These are phyloP conservation scores for Hypoxylon rickii DNA, from an alignment of 495 filamentous ascomycete genomes.

Conservation along the genomic window DNA sequence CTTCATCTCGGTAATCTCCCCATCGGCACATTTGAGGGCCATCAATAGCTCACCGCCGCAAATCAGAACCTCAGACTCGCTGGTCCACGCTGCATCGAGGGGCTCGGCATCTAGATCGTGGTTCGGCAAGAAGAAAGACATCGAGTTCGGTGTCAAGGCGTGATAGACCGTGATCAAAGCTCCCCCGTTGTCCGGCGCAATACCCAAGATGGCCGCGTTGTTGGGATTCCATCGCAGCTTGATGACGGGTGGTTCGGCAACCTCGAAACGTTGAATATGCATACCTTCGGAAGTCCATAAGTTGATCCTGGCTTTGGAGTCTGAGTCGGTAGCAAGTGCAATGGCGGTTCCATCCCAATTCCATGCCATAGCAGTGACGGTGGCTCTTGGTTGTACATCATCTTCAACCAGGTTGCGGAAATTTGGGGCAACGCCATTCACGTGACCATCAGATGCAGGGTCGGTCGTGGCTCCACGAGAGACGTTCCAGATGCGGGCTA, in stretches of 20 bases:
- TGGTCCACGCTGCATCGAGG: conserved; percentile 65
- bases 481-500: conserved; percentile 80
- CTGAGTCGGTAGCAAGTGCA: conserved; percentile 69
- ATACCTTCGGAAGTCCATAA: conserved; percentile 69
- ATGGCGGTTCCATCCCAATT: conserved; percentile 66
- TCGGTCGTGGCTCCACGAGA: conserved; percentile 56
- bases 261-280: conserved; percentile 48
- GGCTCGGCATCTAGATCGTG: conserved; percentile 52
- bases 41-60: conserved; percentile 60
- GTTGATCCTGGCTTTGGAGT: conserved; percentile 65
- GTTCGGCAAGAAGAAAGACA: conserved; percentile 46
- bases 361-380: conserved; percentile 72
- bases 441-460: conserved; percentile 50
- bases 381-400: conserved; percentile 48
- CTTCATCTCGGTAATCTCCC: conserved; percentile 43
- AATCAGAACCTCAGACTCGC: conserved; percentile 59
- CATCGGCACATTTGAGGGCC: conserved; percentile 43
- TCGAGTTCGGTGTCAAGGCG: conserved; percentile 42
- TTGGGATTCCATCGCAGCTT: conserved; percentile 66
- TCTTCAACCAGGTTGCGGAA: conserved; percentile 50
- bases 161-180: conserved; percentile 57
- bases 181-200: conserved; percentile 57
- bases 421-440: conserved; percentile 45
- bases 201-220: conserved; percentile 56
- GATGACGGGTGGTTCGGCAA: conserved; percentile 56